phyloP scores from a whole-genome alignment of 192 early-diverging fungal species.

The Globomyces pollinis-pini region DNA sequence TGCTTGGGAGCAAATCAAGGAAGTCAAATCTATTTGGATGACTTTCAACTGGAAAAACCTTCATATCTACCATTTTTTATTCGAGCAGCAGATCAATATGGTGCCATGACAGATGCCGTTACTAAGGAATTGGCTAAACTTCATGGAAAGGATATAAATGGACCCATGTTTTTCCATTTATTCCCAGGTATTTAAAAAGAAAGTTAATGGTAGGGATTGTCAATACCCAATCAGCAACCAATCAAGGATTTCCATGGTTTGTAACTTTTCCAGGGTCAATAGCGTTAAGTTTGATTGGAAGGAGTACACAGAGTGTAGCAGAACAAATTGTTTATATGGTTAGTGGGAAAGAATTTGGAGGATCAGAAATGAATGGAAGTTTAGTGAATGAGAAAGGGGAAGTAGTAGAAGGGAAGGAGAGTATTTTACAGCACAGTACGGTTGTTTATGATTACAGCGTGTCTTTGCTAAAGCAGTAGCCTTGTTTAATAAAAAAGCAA shows the following conservation, averaged over 20 bases:
- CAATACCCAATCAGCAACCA: not conserved
- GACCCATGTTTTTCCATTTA: too few species aligned
- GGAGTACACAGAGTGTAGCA: not conserved
- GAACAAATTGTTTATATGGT: not conserved
- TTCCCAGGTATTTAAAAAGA: conserved; percentile 7
- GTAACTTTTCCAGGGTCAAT: not conserved
- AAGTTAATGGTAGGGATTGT: too few species aligned
- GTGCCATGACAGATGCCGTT: not conserved
- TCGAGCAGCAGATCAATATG: not conserved
- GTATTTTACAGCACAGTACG: too few species aligned
- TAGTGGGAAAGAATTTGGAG: not conserved
- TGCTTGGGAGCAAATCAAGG: conserved; percentile 1
- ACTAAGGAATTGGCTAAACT: not conserved
- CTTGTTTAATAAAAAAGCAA: too few species aligned
- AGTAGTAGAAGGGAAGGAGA: too few species aligned
- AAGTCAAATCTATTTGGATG: not conserved
- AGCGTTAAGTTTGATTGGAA: not conserved
- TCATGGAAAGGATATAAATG: not conserved
- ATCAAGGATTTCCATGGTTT: not conserved
- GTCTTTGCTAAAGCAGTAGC: too few species aligned
- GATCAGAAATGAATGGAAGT: not conserved
- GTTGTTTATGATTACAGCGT: too few species aligned
- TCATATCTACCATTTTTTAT: not conserved
- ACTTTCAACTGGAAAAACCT: not conserved
- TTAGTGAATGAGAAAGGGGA: too few species aligned